Evolutionary conservation across 257 asterid species (phyloP).

Genomic region (Solanum paucissectum): DNA sequence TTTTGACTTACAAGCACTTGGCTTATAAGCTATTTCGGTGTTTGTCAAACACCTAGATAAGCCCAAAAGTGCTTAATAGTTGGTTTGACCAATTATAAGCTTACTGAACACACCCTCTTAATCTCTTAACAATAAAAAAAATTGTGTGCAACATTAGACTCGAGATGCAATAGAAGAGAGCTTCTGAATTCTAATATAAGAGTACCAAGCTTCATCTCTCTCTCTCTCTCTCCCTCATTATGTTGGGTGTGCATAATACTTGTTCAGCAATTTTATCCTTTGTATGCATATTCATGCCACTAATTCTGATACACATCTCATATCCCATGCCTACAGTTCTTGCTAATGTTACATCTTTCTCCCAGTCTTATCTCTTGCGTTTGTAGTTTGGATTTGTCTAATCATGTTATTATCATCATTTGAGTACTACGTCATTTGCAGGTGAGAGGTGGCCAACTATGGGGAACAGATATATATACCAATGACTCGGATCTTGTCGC

Average conservation of each 20-base stretch:
- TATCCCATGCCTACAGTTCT: not conserved
- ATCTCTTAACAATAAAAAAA: not conserved
- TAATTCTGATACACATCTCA: not conserved
- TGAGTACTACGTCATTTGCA: constrained; percentile 29
- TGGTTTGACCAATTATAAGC: not conserved
- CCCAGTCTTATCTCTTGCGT: not conserved
- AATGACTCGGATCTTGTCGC: constrained; percentile 99
- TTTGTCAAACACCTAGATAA: not conserved
- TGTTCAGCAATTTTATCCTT: not conserved
- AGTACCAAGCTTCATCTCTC: not conserved
- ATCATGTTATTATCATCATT: constrained; percentile 1
- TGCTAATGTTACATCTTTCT: not conserved
- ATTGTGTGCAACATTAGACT: not conserved
- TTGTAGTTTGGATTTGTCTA: not conserved
- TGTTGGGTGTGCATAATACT: not conserved
- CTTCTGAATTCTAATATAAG: not conserved
- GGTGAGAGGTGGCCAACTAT: constrained; percentile 95
- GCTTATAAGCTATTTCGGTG: not conserved
- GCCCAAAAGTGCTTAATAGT: not conserved
- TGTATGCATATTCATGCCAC: not conserved
- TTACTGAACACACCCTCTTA: not conserved
- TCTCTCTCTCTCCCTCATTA: not conserved
- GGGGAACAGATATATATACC: constrained; percentile 98
- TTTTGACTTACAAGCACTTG: not conserved
- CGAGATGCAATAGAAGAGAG: not conserved